Base-by-base conservation (phyloP, 2,329 filamentous ascomycete genomes). In the Cadophora gregata region DNA sequence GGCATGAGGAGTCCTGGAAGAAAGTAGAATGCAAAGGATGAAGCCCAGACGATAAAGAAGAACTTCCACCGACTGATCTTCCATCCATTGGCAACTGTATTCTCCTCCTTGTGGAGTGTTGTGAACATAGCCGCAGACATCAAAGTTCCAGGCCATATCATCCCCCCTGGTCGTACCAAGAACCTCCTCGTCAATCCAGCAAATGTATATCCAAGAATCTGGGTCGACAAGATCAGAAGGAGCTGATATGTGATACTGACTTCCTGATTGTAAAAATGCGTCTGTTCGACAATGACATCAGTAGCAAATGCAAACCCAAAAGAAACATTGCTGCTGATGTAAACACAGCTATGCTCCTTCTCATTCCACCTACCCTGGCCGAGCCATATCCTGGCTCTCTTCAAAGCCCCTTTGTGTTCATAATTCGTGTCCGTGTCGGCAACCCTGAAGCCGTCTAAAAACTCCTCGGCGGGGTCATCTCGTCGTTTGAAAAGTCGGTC, bases 61-160 rank as follows among this genome's bases (percentile, higher is more conserved):
- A 97, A 96, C 70, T 88, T 90, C 85, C 92, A 94, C 56, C 93
- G 85, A 69, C 90, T 92, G 60, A 96, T 90, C 50, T 80, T 89
- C 93, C 93, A 96, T 38, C 93, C 92, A 77, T 93, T 89, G 24
- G 92, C 93, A 42, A 88, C 85, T 72, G 90, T 91, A 77, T 96
- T 96, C 75, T 94, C 90, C 68, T 93, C 89, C 74, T 90, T 93
- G 78, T 97, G 93, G 59, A 97, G 83, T 0, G 92, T 95, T 4
- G 89, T 90, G 74, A 97, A 96, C 91, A 97, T 94, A 73, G 93
- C 90, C 0, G 92, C 93, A 24, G 93, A 95, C 84, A 95, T 93
- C 59, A 97, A 82, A 0, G 93, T 96, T 25, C 91, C 90, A 0
- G 93, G 93, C 93, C 93, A 97, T 58, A 97, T 93, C 91, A 97